Evolutionary conservation across 345 rosid species (phyloP), one percentile per base, ranked within the genome.

Genomic region (Populus nigra): DNA sequence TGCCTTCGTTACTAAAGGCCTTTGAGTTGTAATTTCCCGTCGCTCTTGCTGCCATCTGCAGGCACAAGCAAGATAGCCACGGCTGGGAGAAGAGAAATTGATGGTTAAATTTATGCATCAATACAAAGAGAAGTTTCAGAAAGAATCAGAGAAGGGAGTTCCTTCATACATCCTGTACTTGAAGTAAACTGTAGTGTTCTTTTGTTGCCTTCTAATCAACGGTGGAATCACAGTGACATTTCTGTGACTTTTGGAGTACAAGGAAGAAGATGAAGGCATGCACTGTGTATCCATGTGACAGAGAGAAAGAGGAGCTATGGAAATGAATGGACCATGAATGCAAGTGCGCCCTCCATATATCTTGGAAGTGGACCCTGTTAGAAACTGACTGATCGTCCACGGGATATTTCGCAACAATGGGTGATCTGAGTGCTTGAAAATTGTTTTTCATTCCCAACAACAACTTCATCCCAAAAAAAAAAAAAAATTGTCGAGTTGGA

Each of bases 21-120:
- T 72, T 45, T 23, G 75, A 73, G 62, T 59, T 65, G n/a, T 5
- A 45, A 49, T 49, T 72, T 63, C 16, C 57, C 66, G 79, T 22
- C 8, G 47, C 69, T 84, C 69, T 31, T 72, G 79, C 77, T 27
- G 67, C 84, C 84, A 77, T 83, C 73, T 82, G 73, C 80, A 73
- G 69, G 36, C 76, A 66, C 33, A 66, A 39, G 78, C 10, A 29
- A 31, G 41, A 50, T 73, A 38, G 17, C 49, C 78, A 49, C 84
- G 71, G 61, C 77, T 70, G 65, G 7, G 71, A 41, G 41, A 82
- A 77, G 2, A 73, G 33, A 76, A 61, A 23, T 11, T 17, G 5
- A 1, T 17, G 22, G 23, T 22, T 74, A 18, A 11, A 8, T 27
- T 0, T 18, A 25, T 62, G 8, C n/a, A 23, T 29, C 8, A 47